Evolutionary conservation across 139 green algal genomes (phyloP), one percentile per base, ranked within the genome.

Genomic region (Chlamydomonas schloesseri): DNA sequence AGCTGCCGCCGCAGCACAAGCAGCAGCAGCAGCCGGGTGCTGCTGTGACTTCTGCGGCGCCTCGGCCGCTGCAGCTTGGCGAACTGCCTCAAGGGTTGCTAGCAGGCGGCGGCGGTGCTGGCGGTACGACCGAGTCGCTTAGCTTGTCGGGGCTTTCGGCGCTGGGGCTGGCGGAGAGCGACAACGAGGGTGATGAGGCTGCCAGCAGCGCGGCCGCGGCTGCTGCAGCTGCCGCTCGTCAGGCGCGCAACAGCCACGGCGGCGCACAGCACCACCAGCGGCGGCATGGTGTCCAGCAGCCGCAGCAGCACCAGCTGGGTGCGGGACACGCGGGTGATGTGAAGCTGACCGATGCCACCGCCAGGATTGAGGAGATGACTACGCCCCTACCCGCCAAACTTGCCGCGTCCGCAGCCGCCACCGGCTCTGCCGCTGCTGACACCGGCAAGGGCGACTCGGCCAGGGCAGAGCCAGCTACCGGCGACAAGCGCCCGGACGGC

Each of bases 111-210:
- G 69, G 36, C 34, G 36, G 26, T 58, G 70, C 15, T 36, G 67
- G 26, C 8, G 36, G 14, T 5, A 3, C 34, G 10, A 69, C 50
- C 31, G 64, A 65, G 42, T 33, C 37, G 78, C 31, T 85, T 11
- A 75, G 65, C 62, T 50, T 85, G 13, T 70, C 79, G 3, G 78
- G 78, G 6, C 64, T 84, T 13, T 75, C 78, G 10, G 65, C 23
- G 6, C 67, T 85, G n/a, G 79, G 65, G 5, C 67, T 76, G 65
- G 65, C 67, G 50, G 79, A 76, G 26, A 76, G 50, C 23, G 79
- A 85, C 26, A 46, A 10, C 24, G 78, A 85, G 67, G 36, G 76
- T 34, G 57, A 36, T 1, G 74, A 71, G 78, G 78, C 71, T 24
- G 78, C 78, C 0, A 50, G 26, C 14, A 64, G 76, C 37, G 28